Base-by-base conservation (phyloP, 805 yeast species). In the Tetrapisispora taiwanensis region DNA sequence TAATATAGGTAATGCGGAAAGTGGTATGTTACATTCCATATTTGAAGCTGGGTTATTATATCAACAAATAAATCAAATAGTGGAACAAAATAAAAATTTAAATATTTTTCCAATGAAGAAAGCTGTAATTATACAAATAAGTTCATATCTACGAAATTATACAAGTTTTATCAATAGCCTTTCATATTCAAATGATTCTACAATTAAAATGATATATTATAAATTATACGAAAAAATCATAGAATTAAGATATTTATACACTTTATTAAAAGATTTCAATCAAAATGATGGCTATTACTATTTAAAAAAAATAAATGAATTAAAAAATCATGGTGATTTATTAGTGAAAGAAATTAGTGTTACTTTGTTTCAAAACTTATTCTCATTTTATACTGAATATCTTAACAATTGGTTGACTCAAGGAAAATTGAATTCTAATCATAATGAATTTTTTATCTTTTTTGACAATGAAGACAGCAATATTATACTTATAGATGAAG, bases 31-130 rank as follows among this genome's bases (percentile, higher is more conserved):
- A 28, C 76, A 72, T 45, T 59, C 70, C 24, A 63, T 84, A 1
- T 65, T 81, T 34, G 96, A 88, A 59, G 82, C 87, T 1, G 90
- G 85, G 0, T 62, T 88, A 30, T 63, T 87, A 3, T 85, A 75
- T 61, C 71, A 72, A 42, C 59, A 67, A 36, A 60, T 86, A 30
- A 60, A 58, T 4, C 45, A 42, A 14, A 52, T 55, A 18, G 49
- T 72, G 12, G 66, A 63, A 32, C 40, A 52, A 19, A 59, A 61
- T 50, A 52, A 63, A 46, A 45, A 52, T 15, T 53, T 52, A 4
- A 51, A 56, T 18, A 48, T 58, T 20, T 74, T 82, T 3, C 80
- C 84, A 8, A 70, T 82, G 14, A 76, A 75, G 47, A 78, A 76
- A 32, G 83, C 95, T 1, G 75, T 81, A 36, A 48, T 73, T 6